Percentiles rank a stretch among this genome's conserved stretches.
phyloP scores from a whole-genome alignment of 2,329 filamentous ascomycete genomes.

The Ophiocordyceps sinensis region DNA sequence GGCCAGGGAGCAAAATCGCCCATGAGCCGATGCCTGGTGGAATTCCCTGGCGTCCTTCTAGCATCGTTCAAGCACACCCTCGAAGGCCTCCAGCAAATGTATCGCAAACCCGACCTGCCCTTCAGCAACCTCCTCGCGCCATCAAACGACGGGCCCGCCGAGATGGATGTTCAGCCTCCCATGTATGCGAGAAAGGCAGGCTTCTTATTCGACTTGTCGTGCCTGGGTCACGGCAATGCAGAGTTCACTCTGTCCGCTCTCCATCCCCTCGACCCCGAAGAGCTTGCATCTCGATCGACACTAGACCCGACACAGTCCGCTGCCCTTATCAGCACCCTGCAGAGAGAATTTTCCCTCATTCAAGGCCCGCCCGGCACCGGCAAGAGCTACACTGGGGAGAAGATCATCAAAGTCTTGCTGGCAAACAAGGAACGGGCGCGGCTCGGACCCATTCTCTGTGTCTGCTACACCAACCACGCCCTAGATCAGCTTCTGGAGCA shows the following conservation, averaged over 20 bases:
- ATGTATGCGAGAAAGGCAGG: constrained; percentile 30
- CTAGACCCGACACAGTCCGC: constrained; percentile 38
- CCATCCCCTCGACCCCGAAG: constrained; percentile 5
- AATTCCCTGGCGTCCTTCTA: constrained; percentile 47
- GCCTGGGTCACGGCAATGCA: constrained; percentile 11
- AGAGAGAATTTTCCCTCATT: constrained; percentile 41
- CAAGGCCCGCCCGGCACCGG: constrained; percentile 61
- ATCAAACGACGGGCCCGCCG: constrained; percentile 3
- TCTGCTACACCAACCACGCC: constrained; percentile 37
- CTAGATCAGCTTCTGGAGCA: constrained; percentile 46
- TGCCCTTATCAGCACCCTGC: constrained; percentile 38
- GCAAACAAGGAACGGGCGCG: constrained; percentile 20
- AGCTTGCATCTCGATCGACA: constrained; percentile 19
- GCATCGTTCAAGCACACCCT: constrained; percentile 44
- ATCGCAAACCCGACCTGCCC: constrained; percentile 25
- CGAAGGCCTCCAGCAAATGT: constrained; percentile 38
- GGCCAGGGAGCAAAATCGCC: constrained; percentile 1
- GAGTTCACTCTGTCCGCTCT: constrained; percentile 9
- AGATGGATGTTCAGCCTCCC: constrained; percentile 26
- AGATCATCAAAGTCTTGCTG: constrained; percentile 41
- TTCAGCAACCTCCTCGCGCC: constrained; percentile 32
- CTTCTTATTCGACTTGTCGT: constrained; percentile 33
- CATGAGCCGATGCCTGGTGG: constrained; percentile 27
- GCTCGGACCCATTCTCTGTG: constrained; percentile 35
- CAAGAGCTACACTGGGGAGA: constrained; percentile 46